Base-by-base conservation (phyloP, 1,284 basidiomycete species). In the Tilletia indica region DNA sequence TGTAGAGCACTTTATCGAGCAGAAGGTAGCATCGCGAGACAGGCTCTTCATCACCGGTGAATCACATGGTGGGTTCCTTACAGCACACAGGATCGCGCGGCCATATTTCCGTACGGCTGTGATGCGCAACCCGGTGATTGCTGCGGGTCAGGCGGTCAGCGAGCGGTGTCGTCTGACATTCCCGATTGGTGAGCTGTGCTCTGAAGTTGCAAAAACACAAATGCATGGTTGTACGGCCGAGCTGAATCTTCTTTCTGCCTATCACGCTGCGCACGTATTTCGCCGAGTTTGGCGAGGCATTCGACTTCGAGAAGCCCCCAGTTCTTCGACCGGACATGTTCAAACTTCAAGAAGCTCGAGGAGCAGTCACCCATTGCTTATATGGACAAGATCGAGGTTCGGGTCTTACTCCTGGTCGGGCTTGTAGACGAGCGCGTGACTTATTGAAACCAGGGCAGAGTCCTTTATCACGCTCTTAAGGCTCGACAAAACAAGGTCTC, bases 1-100 rank as follows among this genome's bases (percentile, higher is more conserved):
- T 90, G 86, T 88, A 0, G 79, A 86, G n/a, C 85, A 89, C 73
- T 86, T 91, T 47, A 83, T 89, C 42, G 79, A 83, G 21, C 79
- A 87, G 2, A 88, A 88, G 0, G 38, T 68, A 12, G 66, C 66
- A 6, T 47, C 42, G 66, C 45, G 45, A 2, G 84, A 83, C 19
- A 88, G 88, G 11, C 87, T 87, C 73, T 86, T 90, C 63, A 78
- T 91, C 2, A 85, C 83, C 45, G 91, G 91, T 1, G 91, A 91
- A 49, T 90, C 89, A 71, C 91, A 92, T 76, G 91, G 91, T 0
- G 91, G 91, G 1, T 92, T 91, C 82, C 85, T 91, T 19, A 80
- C 87, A 9, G 88, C 86, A 0, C 90, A 91, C 51, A 42, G 91
- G n/a, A 87, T 91, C 58, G 76, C 90, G 90, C 0, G 86, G 87